These are phyloP conservation scores for Acanthamoeba royreba DNA, from an alignment of 208 protist species.

Conservation along the genomic window DNA sequence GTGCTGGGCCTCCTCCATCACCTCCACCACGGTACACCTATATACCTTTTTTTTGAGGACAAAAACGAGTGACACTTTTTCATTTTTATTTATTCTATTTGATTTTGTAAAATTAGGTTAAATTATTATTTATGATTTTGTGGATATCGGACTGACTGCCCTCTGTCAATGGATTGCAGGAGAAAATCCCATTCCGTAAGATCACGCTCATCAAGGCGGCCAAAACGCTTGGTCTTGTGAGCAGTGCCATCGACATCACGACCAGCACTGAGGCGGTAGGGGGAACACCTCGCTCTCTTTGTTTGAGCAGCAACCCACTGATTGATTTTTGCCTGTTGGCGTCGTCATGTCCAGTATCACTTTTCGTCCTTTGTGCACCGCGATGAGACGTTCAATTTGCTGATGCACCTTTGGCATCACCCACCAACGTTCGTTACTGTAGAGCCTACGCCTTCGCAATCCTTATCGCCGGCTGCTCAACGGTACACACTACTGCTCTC, in stretches of 20 bases:
- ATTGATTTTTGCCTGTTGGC: no score
- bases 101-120: neutral
- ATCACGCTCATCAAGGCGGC: neutral
- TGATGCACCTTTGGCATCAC: slow-evolving; percentile 13
- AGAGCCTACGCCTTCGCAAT: no score
- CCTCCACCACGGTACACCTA: neutral
- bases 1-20: neutral
- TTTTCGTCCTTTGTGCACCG: slow-evolving; percentile 18
- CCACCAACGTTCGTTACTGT: neutral
- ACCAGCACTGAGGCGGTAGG: neutral
- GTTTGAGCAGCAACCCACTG: no score
- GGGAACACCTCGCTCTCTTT: no score
- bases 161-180: no score
- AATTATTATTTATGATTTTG: no score
- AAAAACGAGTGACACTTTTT: neutral
- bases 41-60: neutral
- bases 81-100: neutral
- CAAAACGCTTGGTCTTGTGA: neutral
- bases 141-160: no score
- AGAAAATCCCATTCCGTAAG: slow-evolving; percentile 23
- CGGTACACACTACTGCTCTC: no score
- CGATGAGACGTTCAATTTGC: neutral
- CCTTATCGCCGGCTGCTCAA: no score
- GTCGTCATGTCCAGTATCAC: neutral
- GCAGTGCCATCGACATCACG: neutral